Conservation (phyloP, 2,329 filamentous ascomycete species). For the Elsinoe perseae region DNA sequence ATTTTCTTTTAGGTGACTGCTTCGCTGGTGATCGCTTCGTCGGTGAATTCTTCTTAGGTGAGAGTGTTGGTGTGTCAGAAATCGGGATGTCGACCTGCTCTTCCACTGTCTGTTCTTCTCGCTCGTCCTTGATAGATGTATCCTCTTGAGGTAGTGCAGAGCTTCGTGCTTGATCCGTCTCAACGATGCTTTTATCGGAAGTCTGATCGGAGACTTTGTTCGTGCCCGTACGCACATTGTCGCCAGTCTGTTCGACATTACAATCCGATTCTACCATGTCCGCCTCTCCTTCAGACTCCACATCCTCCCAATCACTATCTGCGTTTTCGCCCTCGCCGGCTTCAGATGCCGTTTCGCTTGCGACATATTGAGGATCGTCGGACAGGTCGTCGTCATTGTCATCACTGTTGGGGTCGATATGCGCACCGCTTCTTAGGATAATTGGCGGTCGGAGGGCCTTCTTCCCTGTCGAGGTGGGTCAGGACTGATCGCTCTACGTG, state of each 20-base stretch:
- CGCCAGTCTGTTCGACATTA: neutral
- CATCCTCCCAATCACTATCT: constrained; percentile 23
- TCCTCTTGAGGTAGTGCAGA: neutral
- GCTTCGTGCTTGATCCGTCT: neutral
- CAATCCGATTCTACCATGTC: neutral
- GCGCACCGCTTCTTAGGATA: constrained; percentile 10
- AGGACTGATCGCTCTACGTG: neutral
- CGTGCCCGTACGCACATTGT: neutral
- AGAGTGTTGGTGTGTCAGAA: neutral
- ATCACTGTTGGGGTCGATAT: constrained; percentile 12
- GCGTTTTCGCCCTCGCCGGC: neutral
- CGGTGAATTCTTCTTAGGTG: neutral
- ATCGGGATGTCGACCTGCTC: neutral
- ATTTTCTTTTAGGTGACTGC: neutral
- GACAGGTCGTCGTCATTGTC: constrained; percentile 6
- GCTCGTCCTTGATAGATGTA: neutral
- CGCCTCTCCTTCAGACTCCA: constrained; percentile 20
- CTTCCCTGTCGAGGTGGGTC: constrained; percentile 15
- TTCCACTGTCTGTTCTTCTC: neutral
- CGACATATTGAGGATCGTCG: constrained; percentile 20
- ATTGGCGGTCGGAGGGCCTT: constrained; percentile 8
- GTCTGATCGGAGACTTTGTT: neutral
- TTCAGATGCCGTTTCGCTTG: constrained; percentile 1
- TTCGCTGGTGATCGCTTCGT: neutral
- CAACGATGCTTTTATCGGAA: neutral